Base-by-base conservation (phyloP, 805 yeast genomes). In the Komagataella pastoris region DNA sequence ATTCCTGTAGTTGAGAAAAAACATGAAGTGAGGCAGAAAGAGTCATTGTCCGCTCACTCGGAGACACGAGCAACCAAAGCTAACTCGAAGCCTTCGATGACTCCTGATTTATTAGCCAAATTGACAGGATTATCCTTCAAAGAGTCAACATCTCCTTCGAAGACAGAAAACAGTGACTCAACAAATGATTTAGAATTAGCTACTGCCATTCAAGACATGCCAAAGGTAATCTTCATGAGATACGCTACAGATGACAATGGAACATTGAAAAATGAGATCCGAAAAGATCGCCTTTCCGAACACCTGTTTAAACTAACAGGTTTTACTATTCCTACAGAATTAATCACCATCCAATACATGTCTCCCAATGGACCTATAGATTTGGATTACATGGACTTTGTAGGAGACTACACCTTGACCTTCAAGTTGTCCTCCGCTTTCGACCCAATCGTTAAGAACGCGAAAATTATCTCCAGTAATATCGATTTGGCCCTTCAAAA, bases 1-100 rank as follows among this genome's bases (percentile, higher is more conserved):
- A 66, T 68, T 47, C 66, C 67, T 1, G 67, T 68, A 24, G 67
- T 65, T 10, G 54, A 58, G 7, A 53, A 55, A 17, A 55, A 54
- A 3, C 55, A 53, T 10, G 51, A 49, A 3, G 50, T 54, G 7
- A 53, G 54, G 30, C 30, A 19, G 23, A 51, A 44, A 46, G 49
- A 19, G 24, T 2, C 23, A 17, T 21, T 30, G 24, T 18, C 36
- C 7, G 8, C 17, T 7, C 7, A n/a, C 8, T 7, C 47, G 24
- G 17, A 30, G 50, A 18, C 47, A 45, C 23, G 14, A 18, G 10
- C 49, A 10, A 46, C 19, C 14, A 43, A 50, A 24, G 44, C 23
- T 21, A 46, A 18, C 7, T 17, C 17, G 8, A 24, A 14, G 51
- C 51, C 24, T 40, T 7, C 44, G 23, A 49, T 17, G 36, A 14